phyloP scores from a whole-genome alignment of 305 asterid genomes.

The Coffea humblotiana region DNA sequence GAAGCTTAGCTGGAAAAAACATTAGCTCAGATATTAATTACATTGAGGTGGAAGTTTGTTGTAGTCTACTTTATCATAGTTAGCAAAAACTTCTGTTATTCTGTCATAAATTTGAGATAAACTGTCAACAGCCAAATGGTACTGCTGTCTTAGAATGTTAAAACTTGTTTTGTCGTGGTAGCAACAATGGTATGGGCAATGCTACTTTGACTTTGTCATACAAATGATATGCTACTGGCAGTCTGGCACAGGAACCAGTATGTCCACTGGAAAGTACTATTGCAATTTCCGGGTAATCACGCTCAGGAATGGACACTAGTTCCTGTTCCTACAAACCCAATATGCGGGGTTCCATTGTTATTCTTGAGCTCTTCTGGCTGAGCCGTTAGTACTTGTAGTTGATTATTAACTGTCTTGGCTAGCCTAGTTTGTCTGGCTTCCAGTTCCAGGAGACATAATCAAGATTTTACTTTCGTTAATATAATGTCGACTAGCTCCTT shows the following conservation, averaged over 20 bases:
- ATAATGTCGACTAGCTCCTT: not conserved
- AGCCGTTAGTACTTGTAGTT: not conserved
- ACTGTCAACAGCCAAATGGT: not conserved
- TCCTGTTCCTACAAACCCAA: too few species aligned
- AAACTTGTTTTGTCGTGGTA: not conserved
- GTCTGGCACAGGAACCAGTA: not conserved
- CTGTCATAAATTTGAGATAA: not conserved
- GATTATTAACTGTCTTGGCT: not conserved
- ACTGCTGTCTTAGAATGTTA: not conserved
- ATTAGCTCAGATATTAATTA: not conserved
- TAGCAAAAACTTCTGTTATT: not conserved
- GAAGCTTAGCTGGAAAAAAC: not conserved
- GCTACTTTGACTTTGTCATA: not conserved
- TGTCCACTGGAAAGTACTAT: not conserved
- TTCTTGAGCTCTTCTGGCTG: not conserved
- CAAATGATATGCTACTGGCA: not conserved
- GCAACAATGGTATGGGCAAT: not conserved
- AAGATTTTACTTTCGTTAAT: not conserved
- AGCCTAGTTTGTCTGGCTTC: not conserved
- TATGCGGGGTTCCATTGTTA: not conserved
- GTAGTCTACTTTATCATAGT: not conserved
- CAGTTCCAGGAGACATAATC: not conserved
- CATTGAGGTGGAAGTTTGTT: not conserved
- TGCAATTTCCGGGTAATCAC: not conserved
- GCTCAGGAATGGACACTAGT: not conserved